phyloP scores from a whole-genome alignment of 2,329 filamentous ascomycete genomes.

The Sclerotinia minor region DNA sequence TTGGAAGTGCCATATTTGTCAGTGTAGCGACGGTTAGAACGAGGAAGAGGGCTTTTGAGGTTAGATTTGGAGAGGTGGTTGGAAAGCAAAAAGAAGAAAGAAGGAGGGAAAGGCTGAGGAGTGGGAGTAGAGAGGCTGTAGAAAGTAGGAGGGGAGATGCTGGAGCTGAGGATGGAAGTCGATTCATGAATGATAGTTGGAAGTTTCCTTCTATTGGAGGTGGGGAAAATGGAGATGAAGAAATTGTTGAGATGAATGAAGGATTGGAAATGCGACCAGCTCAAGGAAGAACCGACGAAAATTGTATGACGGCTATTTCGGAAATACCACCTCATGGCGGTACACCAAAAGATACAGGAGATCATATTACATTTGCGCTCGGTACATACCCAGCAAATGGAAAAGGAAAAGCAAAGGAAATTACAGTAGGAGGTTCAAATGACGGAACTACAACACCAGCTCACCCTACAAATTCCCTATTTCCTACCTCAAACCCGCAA shows the following conservation, averaged over 20 bases:
- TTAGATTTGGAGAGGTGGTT: conserved; percentile 49
- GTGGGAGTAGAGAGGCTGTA: background rate
- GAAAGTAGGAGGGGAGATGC: background rate
- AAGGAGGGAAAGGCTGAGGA: background rate
- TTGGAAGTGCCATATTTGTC: conserved; percentile 68
- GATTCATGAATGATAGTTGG: background rate
- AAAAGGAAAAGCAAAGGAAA: background rate
- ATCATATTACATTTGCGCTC: conserved; percentile 19
- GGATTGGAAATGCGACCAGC: background rate
- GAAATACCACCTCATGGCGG: conserved; percentile 3
- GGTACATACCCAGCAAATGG: background rate
- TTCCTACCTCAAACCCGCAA: background rate
- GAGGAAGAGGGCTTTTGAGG: conserved; percentile 62
- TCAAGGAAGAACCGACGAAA: background rate
- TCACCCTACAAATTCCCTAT: background rate
- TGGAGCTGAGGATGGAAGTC: background rate
- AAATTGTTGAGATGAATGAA: background rate
- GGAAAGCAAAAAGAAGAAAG: conserved; percentile 2
- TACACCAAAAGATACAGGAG: background rate
- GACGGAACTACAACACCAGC: background rate
- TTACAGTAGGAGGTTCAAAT: background rate
- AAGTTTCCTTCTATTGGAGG: background rate
- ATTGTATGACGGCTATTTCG: conserved; percentile 7
- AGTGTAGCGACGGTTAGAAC: conserved; percentile 63
- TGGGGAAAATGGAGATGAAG: background rate